phyloP scores from a whole-genome alignment of 2,329 filamentous ascomycete species.

The Talaromyces marneffei region DNA sequence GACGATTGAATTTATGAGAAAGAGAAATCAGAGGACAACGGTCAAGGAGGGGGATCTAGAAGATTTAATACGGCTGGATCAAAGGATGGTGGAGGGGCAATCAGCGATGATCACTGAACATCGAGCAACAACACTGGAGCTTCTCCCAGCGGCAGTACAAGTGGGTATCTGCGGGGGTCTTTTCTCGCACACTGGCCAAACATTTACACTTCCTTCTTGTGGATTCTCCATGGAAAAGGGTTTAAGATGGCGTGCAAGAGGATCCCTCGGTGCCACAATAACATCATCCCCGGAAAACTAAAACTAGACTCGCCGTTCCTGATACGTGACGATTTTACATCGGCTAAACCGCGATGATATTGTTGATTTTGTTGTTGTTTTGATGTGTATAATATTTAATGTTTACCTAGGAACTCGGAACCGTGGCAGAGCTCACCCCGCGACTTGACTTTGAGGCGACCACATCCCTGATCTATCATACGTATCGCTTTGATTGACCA shows the following conservation, averaged over 20 bases:
- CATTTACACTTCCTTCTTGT: background rate
- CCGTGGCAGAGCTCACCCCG: background rate
- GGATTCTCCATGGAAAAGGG: background rate
- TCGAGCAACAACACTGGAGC: slow-evolving; percentile 3
- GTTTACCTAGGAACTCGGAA: background rate
- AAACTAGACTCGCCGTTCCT: background rate
- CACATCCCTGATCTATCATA: background rate
- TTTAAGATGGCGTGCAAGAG: background rate
- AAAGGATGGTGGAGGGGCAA: slow-evolving; percentile 12
- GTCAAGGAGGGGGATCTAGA: slow-evolving; percentile 1
- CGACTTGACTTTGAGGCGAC: background rate
- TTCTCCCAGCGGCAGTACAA: background rate
- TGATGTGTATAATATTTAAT: background rate
- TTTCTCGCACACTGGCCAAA: background rate
- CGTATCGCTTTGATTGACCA: background rate
- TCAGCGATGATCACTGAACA: slow-evolving; percentile 12
- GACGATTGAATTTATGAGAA: background rate
- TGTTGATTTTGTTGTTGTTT: background rate
- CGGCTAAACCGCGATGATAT: background rate
- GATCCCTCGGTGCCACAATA: slow-evolving; percentile 1
- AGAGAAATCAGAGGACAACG: background rate
- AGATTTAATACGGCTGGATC: background rate
- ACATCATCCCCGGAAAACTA: background rate
- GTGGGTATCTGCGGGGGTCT: slow-evolving; percentile 11
- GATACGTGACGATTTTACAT: background rate